These are phyloP conservation scores for Leptomonas seymouri DNA, from an alignment of 208 protist species.

Conservation along the genomic window DNA sequence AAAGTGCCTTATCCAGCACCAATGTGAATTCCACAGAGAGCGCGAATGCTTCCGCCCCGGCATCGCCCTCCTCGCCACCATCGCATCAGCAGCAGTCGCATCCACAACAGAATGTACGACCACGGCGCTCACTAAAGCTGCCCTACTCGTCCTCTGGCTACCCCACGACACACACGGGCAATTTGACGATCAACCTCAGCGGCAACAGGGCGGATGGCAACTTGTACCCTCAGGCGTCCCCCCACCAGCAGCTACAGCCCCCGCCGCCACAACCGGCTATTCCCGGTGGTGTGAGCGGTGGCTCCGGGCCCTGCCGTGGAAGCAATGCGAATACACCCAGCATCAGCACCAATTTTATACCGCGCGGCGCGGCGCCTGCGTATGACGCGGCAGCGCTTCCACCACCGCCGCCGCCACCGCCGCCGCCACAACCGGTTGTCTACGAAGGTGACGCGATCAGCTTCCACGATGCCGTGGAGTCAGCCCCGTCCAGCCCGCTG, in stretches of 20 bases:
- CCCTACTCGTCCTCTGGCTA: not conserved
- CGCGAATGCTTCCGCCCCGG: not conserved
- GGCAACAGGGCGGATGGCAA: not conserved
- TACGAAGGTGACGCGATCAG: conserved; percentile 2
- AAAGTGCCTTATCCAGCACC: not conserved
- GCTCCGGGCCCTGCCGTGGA: too few relatives aligned
- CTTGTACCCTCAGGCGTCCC: not conserved
- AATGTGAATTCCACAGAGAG: not conserved
- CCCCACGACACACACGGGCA: conserved; percentile 4
- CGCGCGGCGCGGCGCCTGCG: not conserved
- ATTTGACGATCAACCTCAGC: conserved; percentile 20
- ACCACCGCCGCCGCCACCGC: not conserved
- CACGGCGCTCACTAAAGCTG: conserved; percentile 10
- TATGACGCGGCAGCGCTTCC: not conserved
- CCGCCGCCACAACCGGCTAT: conserved; percentile 3
- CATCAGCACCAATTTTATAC: conserved; percentile 1
- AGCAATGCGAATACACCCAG: not conserved
- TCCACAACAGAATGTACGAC: not conserved
- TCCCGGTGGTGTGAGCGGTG: too few relatives aligned
- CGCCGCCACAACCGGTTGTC: not conserved
- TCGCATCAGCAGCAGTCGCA: not conserved
- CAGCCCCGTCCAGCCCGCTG: conserved; percentile 3
- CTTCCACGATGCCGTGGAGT: not conserved
- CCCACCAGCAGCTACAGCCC: conserved; percentile 3
- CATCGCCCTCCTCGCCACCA: not conserved